Evolutionary conservation across 495 filamentous ascomycete species (phyloP), one percentile per base, ranked within the genome.

Genomic region (Penicillium malachiteum): DNA sequence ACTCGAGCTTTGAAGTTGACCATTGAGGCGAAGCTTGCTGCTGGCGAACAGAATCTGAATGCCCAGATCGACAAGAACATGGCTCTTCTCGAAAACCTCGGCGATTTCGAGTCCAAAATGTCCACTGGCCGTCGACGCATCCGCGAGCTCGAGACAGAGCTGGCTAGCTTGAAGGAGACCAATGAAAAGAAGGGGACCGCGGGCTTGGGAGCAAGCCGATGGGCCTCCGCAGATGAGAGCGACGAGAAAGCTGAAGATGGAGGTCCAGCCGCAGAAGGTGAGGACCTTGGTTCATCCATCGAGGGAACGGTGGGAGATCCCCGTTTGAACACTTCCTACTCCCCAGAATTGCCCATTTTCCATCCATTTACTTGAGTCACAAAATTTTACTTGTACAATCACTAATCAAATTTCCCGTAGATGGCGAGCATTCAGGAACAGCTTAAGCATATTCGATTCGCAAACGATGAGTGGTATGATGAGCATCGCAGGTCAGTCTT

Each of bases 261-360:
- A 46, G 70, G 71, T 67, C 65, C 71, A 65, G 66, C 71, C 62
- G 65, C 68, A 71, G 76, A 77, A 79, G 75, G 76, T 80, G 76
- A 80, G 76, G 71, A 78, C 64, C 72, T 78, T 69, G 76, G 77
- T 66, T 71, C 76, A 73, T 78, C 74, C 59, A 78, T 80, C 64
- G 71, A 80, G 74, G 77, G 77, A 77, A 77, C 75, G 74, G 77
- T 80, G 75, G 74, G 77, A 69, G 50, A 66, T 71, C 76, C 75
- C 70, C 70, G 69, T 72, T 69, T 68, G 54, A 64, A 64, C 53
- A 51, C 57, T 44, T 69, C 69, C 57, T 67, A 55, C 52, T 72
- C 62, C 60, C 71, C 69, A 60, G 52, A 60, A 54, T 63, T 74
- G 48, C 65, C 69, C 50, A 51, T 55, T 60, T 72, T 68, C 53